A percentile compares a stretch with the other conserved stretches of the same genome.
Evolutionary conservation across 768 basidiomycete species (phyloP).

Genomic region (Suillus subalutaceus): DNA sequence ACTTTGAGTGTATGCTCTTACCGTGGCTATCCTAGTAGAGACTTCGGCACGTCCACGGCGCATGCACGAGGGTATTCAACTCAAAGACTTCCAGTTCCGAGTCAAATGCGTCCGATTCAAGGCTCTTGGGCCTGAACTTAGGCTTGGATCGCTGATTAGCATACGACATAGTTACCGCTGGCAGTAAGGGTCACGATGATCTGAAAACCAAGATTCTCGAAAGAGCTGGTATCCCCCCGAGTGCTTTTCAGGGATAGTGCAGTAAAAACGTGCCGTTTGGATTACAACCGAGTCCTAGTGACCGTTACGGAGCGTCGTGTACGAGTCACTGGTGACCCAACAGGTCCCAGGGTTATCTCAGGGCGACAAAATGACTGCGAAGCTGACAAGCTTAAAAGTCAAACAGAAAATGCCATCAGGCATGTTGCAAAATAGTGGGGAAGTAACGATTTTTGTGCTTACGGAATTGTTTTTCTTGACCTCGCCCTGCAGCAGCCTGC

Average conservation of each 20-base stretch:
- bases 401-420: not conserved
- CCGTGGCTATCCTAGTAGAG: not conserved
- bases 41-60: not conserved
- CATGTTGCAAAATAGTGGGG: not conserved
- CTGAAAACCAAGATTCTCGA: not conserved
- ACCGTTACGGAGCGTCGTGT: not conserved
- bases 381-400: not conserved
- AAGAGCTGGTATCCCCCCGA: not conserved
- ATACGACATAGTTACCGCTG: not conserved
- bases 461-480: not conserved
- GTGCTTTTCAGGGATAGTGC: not conserved
- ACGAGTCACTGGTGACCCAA: not conserved
- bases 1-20: not conserved
- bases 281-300: not conserved
- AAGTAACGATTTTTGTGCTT: not conserved
- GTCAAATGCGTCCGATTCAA: not conserved
- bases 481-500: no score
- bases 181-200: not conserved
- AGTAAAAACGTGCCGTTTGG: not conserved
- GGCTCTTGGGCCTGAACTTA: not conserved
- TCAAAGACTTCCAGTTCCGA: not conserved
- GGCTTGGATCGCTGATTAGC: not conserved
- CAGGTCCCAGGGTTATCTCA: not conserved
- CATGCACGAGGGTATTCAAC: not conserved
- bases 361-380: not conserved